phyloP scores from a whole-genome alignment of 2,329 filamentous ascomycete genomes.

The Chaetomiaceae sp. region DNA sequence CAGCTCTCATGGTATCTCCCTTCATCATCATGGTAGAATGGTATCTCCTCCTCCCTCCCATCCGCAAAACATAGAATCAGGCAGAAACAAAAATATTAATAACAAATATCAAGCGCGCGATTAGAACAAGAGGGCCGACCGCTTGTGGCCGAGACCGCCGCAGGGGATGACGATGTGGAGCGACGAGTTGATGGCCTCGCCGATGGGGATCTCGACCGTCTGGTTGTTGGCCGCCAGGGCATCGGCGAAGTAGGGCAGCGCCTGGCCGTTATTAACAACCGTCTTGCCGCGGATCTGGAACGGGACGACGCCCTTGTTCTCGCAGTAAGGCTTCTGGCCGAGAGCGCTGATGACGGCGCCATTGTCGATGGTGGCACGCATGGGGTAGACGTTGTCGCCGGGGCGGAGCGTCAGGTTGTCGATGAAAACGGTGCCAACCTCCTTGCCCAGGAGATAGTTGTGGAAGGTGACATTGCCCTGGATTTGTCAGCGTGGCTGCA shows the following conservation, averaged over 20 bases:
- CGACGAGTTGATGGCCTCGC: conserved; percentile 36
- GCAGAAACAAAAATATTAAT: conserved; percentile 6
- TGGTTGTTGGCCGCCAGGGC: conserved; percentile 49
- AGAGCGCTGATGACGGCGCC: conserved; percentile 42
- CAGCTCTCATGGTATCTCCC: conserved; percentile 8
- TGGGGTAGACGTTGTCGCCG: conserved; percentile 56
- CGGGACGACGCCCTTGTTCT: conserved; percentile 43
- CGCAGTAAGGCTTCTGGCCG: conserved; percentile 44
- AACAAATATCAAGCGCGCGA: neutral
- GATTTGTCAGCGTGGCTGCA: conserved; percentile 7
- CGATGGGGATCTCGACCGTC: conserved; percentile 49
- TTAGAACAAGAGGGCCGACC: neutral
- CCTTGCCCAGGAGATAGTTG: conserved; percentile 47
- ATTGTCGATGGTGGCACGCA: conserved; percentile 52
- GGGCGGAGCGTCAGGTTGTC: conserved; percentile 54
- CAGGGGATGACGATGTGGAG: conserved; percentile 29
- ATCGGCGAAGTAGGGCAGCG: conserved; percentile 51
- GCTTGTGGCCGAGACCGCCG: conserved; percentile 4
- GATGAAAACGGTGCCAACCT: conserved; percentile 54
- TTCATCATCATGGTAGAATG: conserved; percentile 11
- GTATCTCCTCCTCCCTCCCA: conserved; percentile 1
- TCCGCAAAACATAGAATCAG: neutral
- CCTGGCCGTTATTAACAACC: conserved; percentile 47
- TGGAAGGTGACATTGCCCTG: conserved; percentile 60
- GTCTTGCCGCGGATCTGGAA: conserved; percentile 50